phyloP scores from a whole-genome alignment of 768 basidiomycete species.

The Tephrocybe rancida region DNA sequence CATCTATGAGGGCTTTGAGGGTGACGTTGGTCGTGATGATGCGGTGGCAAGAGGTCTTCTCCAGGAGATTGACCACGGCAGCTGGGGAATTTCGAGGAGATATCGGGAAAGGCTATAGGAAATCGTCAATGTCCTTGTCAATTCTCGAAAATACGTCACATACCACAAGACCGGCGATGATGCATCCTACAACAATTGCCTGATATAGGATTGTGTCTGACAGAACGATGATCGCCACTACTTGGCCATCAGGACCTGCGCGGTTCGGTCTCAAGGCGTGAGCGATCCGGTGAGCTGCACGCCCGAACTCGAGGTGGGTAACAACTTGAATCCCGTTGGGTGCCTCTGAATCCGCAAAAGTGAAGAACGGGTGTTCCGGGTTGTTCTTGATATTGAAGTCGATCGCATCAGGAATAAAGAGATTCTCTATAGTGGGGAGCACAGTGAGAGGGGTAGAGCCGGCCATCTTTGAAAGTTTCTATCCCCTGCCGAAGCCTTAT shows the following conservation, averaged over 20 bases:
- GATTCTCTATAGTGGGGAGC: not conserved
- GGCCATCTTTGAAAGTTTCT: too few species aligned
- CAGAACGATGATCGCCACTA: constrained; percentile 29
- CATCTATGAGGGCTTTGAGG: constrained; percentile 20
- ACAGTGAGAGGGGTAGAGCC: not conserved
- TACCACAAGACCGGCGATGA: constrained; percentile 29
- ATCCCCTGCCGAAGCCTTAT: too few species aligned
- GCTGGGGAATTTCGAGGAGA: constrained; percentile 17
- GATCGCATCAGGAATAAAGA: not conserved
- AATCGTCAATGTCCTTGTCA: not conserved
- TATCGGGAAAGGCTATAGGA: constrained; percentile 29
- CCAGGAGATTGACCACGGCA: constrained; percentile 28
- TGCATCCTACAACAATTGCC: constrained; percentile 30
- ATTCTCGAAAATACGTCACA: not conserved
- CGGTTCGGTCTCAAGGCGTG: constrained; percentile 30
- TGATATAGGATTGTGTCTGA: constrained; percentile 33
- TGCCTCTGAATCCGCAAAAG: constrained; percentile 15
- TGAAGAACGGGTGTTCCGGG: constrained; percentile 16
- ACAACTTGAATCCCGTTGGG: constrained; percentile 22
- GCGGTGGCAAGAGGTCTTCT: constrained; percentile 28
- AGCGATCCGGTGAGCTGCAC: constrained; percentile 38
- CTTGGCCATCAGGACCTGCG: constrained; percentile 8
- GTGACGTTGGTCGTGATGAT: constrained; percentile 30
- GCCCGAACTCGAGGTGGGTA: constrained; percentile 37
- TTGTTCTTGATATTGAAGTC: constrained; percentile 23